Base-by-base conservation (phyloP, 2,329 filamentous ascomycete species). In the Sclerotinia sclerotiorum region DNA sequence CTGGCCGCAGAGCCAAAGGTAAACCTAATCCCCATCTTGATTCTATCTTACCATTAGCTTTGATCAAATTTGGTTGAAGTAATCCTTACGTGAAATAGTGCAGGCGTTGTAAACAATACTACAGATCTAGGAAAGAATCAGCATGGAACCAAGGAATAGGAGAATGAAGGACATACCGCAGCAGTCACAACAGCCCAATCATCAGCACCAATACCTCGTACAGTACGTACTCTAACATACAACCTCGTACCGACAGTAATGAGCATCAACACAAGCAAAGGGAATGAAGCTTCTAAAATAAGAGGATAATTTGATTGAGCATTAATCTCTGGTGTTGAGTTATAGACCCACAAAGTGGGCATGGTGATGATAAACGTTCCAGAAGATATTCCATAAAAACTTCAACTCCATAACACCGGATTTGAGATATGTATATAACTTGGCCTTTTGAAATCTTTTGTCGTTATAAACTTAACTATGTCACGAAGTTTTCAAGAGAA, bases 1-100 rank as follows among this genome's bases (percentile, higher is more conserved):
- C 10, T 58, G 63, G 63, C 17, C 63, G 27, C 10, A 65, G 52
- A 24, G 52, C 19, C 24, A 65, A 24, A n/a, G 63, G 63, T n/a
- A 65, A 21, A 27, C 63, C 52, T 65, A 65, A 39, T 24, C 63
- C 63, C 63, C 63, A 65, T 65, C 63, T 65, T 58, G 63, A 65
- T 58, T 65, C 63, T 65, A 27, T 35, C 48, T 24, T 8, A 46
- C 19, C 39, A 27, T 65, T 55, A 65, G 42, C 27, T 58, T 6
- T 6, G 3, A 21, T 17, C 13, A 48, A 62, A 1, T 39, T 27
- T 29, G 29, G 7, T 24, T 39, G 7, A 15, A 21, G 35, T 48
- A 7, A 19, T 48, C 24, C 63, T 46, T 65, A 65, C 63, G 63
- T 48, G 52, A 17, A 58, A 65, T 48, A 13, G 63, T 65, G 13